Percentiles rank a stretch among this genome's conserved stretches.
phyloP scores from a whole-genome alignment of 805 yeast species.

The Lipomyces japonicus region DNA sequence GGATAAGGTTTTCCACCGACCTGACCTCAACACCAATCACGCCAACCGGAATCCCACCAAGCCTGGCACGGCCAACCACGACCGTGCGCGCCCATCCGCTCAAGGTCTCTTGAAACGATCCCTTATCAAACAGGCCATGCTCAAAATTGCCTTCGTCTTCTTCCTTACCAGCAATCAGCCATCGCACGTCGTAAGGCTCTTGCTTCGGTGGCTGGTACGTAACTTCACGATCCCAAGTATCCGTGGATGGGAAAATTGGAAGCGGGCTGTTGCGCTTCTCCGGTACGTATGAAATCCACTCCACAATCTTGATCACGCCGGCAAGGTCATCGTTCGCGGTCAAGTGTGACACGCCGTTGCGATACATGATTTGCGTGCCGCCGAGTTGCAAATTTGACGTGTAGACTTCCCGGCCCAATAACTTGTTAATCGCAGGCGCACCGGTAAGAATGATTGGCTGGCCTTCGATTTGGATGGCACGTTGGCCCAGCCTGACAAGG shows the following conservation, averaged over 20 bases:
- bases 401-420: conserved; percentile 95
- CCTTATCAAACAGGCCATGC: conserved; percentile 85
- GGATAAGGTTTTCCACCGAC: conserved; percentile 79
- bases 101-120: conserved; percentile 91
- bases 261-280: conserved; percentile 85
- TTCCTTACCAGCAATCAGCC: conserved; percentile 85
- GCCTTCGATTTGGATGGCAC: conserved; percentile 98
- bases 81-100: conserved; percentile 99
- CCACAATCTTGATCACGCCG: conserved; percentile 90
- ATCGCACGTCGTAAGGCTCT: conserved; percentile 84
- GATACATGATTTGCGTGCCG: conserved; percentile 98
- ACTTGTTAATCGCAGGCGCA: conserved; percentile 97
- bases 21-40: conserved; percentile 95
- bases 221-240: conserved; percentile 90
- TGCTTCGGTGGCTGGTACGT: conserved; percentile 70
- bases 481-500: conserved; percentile 94
- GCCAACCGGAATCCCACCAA: conserved; percentile 99
- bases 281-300: conserved; percentile 95
- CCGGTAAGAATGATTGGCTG: conserved; percentile 98
- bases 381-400: conserved; percentile 96
- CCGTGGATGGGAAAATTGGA: conserved; percentile 74
- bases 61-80: conserved; percentile 96
- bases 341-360: conserved; percentile 95
- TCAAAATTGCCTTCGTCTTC: conserved; percentile 65
- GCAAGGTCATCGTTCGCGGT: conserved; percentile 96